phyloP scores from a whole-genome alignment of 208 protist species.

The Trypanosoma conorhini region DNA sequence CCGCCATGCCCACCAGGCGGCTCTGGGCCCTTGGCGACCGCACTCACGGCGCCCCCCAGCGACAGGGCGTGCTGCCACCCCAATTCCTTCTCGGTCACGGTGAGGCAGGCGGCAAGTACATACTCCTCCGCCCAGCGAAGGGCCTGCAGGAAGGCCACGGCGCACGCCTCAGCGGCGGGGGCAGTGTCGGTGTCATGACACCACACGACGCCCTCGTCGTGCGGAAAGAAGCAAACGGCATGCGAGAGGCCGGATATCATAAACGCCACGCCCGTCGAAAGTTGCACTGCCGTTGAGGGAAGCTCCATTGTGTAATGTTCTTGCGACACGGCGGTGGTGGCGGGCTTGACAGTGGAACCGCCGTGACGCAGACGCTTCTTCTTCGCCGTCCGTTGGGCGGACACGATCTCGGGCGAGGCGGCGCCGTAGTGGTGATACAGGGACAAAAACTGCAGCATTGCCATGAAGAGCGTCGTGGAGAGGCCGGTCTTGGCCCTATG shows the following conservation, averaged over 20 bases:
- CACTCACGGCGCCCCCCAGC: not conserved
- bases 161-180: not conserved
- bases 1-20: not conserved
- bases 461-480: constrained; percentile 16
- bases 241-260: constrained; percentile 23
- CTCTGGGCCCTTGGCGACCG: not conserved
- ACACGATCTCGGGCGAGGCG: constrained; percentile 6
- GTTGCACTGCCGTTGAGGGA: constrained; percentile 2
- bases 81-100: constrained; percentile 19
- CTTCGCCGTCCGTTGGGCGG: not conserved
- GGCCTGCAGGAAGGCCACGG: not conserved
- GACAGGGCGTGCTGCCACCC: constrained; percentile 11
- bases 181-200: constrained; percentile 22
- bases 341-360: not conserved
- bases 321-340: not conserved
- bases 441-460: constrained; percentile 33
- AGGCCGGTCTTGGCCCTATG: not conserved
- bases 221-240: constrained; percentile 31
- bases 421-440: constrained; percentile 30
- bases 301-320: constrained; percentile 7
- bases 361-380: constrained; percentile 5
- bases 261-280: constrained; percentile 25
- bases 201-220: constrained; percentile 24
- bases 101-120: constrained; percentile 17
- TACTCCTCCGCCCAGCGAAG: constrained; percentile 20